These are phyloP conservation scores for Debaryomyces maramus DNA, from an alignment of 805 yeast species.

Conservation along the genomic window DNA sequence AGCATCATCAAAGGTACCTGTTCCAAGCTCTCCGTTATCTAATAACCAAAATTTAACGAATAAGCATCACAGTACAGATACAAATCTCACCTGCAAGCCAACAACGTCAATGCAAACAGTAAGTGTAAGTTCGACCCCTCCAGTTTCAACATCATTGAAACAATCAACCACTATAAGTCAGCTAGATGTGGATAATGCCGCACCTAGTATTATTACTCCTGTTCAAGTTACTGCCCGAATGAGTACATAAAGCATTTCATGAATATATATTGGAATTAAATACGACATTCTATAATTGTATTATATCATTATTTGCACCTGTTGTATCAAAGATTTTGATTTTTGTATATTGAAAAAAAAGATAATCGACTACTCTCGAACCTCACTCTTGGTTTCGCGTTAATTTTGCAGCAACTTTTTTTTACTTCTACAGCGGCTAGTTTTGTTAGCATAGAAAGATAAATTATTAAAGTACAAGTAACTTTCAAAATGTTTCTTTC, in stretches of 20 bases:
- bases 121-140: conserved; percentile 15
- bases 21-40: conserved; percentile 18
- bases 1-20: conserved; percentile 2
- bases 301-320: too few species aligned
- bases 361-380: too few species aligned
- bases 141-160: conserved; percentile 21
- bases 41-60: conserved; percentile 19
- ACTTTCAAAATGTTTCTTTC: neutral
- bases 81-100: conserved; percentile 16
- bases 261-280: neutral
- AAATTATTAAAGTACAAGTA: neutral
- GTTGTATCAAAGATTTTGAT: too few species aligned
- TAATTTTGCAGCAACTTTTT: neutral
- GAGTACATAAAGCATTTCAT: conserved; percentile 24
- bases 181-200: conserved; percentile 30
- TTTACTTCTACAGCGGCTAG: neutral
- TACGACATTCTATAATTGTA: neutral
- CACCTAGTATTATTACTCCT: conserved; percentile 42
- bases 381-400: neutral
- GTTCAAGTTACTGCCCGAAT: conserved; percentile 44
- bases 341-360: too few species aligned
- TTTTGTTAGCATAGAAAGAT: neutral
- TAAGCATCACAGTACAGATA: conserved; percentile 10
- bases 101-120: conserved; percentile 12
- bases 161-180: conserved; percentile 34